Conservation (phyloP, 257 asterid genomes). For the Paulownia fortunei region DNA sequence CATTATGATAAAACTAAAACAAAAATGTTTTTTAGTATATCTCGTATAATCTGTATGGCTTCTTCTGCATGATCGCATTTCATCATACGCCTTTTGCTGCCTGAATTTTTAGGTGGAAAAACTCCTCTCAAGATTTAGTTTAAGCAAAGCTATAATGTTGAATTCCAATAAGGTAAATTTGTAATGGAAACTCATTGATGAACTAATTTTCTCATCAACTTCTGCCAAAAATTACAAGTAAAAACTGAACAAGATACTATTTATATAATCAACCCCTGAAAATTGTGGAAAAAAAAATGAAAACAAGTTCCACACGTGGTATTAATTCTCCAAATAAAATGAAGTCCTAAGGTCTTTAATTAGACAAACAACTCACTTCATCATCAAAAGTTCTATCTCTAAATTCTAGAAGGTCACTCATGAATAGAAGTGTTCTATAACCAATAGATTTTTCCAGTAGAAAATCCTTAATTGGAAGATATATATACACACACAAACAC, state of each 20-base stretch:
- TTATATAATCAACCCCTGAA: not conserved
- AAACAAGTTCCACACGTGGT: not conserved
- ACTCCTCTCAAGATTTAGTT: not conserved
- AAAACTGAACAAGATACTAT: not conserved
- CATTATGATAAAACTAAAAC: not conserved
- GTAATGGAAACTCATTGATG: not conserved
- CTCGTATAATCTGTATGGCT: not conserved
- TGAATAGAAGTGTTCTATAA: not conserved
- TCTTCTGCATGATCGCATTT: not conserved
- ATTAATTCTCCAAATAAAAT: not conserved
- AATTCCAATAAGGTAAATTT: not conserved
- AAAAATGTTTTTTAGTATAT: not conserved
- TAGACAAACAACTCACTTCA: constrained; percentile 12
- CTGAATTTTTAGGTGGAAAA: not conserved
- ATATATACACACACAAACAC: not conserved
- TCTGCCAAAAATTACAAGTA: not conserved
- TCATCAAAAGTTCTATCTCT: not conserved
- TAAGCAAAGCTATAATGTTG: not conserved
- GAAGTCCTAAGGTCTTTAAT: not conserved
- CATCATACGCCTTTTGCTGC: not conserved
- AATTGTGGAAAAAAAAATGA: constrained; percentile 1
- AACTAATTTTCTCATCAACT: not conserved
- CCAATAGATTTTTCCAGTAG: not conserved
- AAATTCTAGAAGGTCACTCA: constrained; percentile 4
- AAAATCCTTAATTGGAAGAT: not conserved